Percentiles rank a stretch among this genome's conserved stretches.
phyloP scores from a whole-genome alignment of 78 protist species.

The Speleostelium caveatum region DNA sequence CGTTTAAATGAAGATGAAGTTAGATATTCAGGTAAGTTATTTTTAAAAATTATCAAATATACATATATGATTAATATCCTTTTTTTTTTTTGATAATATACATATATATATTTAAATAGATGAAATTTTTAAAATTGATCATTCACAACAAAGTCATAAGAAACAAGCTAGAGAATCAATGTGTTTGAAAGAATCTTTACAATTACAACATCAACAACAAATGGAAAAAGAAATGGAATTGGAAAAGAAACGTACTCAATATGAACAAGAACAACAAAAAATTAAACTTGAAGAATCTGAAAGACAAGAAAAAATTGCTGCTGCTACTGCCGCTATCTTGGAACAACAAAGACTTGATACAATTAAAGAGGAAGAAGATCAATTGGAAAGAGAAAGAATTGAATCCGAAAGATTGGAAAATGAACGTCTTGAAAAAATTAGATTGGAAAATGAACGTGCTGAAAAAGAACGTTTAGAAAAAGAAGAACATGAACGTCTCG shows the following conservation, averaged over 20 bases:
- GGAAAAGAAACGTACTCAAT: background rate
- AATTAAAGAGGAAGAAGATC: background rate
- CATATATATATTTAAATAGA: background rate
- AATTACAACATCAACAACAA: too few relatives aligned
- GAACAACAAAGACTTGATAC: background rate
- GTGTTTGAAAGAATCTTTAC: too few relatives aligned
- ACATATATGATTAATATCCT: background rate
- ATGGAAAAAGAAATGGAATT: too few relatives aligned
- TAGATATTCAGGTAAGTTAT: conserved; percentile 39
- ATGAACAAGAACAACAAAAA: background rate
- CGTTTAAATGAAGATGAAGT: conserved; percentile 25
- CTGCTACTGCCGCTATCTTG: background rate
- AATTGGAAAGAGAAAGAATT: background rate
- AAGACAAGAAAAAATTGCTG: background rate
- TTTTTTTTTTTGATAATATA: background rate
- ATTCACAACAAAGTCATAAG: background rate
- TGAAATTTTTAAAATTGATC: background rate
- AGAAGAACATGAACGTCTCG: background rate
- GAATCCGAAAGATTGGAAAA: background rate
- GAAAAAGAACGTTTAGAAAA: background rate
- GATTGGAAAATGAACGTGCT: background rate
- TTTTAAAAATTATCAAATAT: background rate
- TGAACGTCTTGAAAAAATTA: background rate
- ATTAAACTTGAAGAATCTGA: background rate
- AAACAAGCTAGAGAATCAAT: background rate